Base-by-base conservation (phyloP, 176 grass and related monocot species). In the Calamus simplicifolius region DNA sequence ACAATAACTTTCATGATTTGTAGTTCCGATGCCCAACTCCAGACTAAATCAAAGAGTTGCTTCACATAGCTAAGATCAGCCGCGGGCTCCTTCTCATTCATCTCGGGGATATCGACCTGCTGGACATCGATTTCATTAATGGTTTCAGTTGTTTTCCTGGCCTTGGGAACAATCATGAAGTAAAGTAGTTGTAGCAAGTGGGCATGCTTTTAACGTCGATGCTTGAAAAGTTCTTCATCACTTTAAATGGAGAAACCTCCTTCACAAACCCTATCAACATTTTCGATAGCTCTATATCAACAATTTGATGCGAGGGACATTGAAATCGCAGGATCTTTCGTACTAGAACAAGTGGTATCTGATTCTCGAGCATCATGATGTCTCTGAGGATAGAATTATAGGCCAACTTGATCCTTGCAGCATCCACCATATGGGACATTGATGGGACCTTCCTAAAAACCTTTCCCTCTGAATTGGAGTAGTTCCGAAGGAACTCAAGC, bases 361-460 rank as follows among this genome's bases (percentile, higher is more conserved):
- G 91, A 35, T 90, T 96, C 48, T 96, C 86, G 2, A 90, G 43
- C 91, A 90, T 90, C 1, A 90, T 54, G 1, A 80, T 6, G 70
- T 84, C 91, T 5, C 75, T 52, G 6, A 82, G 27, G 64, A 72
- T 27, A 90, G 58, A 51, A n/a, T 50, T 77, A 51, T 77, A 69
- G 3, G 69, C 29, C 1, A 67, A 76, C 17, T 73, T 78, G 6
- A 50, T 67, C 30, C 69, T 16, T 58, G 58, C 53, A 19, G 49
- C 31, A 35, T 35, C 62, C 26, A 77, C 58, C 30, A 73, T 38
- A 58, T 72, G 79, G 8, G 62, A 29, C 79, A 76, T 61, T 17
- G 79, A 72, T 5, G 73, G 55, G n/a, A 70, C 58, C 61, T 60
- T 59, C 18, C 58, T 61, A 16, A 72, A 50, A 6, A 55, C 50